Evolutionary conservation across 1,284 basidiomycete genomes (phyloP).

Genomic region (Apiotrichum brassicae): DNA sequence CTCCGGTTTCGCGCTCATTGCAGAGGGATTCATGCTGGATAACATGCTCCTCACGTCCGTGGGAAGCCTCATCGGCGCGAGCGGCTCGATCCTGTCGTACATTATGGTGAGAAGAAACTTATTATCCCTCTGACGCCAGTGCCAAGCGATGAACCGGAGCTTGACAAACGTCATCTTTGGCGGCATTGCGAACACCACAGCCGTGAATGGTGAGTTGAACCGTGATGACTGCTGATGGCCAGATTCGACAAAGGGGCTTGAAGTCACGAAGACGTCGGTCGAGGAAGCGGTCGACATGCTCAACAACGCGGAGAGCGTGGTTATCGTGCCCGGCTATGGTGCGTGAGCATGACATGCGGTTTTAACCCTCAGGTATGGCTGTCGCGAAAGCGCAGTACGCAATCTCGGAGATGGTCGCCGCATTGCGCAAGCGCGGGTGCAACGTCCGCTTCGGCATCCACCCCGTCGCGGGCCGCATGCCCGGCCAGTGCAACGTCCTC

Average conservation of each 20-base stretch:
- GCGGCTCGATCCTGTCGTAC: conserved; percentile 79
- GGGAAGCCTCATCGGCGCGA: conserved; percentile 74
- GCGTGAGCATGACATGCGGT: background rate
- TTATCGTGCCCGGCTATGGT: conserved; percentile 77
- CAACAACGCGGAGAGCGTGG: conserved; percentile 71
- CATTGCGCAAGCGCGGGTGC: conserved; percentile 63
- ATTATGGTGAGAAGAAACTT: conserved; percentile 61
- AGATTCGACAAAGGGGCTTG: conserved; percentile 66
- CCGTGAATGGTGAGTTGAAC: conserved; percentile 34
- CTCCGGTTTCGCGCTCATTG: conserved; percentile 86
- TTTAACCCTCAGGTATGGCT: conserved; percentile 55
- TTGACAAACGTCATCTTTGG: conserved; percentile 48
- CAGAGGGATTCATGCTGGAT: conserved; percentile 82
- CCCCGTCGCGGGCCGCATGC: conserved; percentile 44
- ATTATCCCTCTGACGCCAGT: conserved; percentile 49
- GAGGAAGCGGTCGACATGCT: conserved; percentile 73
- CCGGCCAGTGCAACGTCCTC: conserved; percentile 69
- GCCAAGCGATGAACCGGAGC: conserved; percentile 69
- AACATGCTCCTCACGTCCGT: conserved; percentile 73
- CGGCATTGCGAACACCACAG: conserved; percentile 59
- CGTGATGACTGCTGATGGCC: background rate
- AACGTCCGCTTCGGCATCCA: conserved; percentile 54
- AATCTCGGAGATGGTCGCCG: conserved; percentile 69
- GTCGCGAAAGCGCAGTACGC: conserved; percentile 82
- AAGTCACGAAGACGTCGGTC: conserved; percentile 64